Evolutionary conservation across 2,329 filamentous ascomycete genomes (phyloP).

Genomic region (Pseudogymnoascus sp.): DNA sequence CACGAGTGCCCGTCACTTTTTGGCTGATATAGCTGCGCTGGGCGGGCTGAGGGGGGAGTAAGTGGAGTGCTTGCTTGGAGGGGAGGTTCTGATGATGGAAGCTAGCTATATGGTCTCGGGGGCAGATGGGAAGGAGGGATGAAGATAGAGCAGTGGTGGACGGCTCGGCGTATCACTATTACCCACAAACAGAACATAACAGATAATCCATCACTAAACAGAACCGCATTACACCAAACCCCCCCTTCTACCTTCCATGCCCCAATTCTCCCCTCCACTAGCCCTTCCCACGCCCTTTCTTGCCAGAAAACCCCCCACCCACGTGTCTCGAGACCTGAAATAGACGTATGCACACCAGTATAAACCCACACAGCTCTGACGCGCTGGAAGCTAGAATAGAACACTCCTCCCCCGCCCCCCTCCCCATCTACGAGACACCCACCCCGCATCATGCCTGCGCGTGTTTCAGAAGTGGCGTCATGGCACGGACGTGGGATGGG

Average conservation of each 20-base stretch:
- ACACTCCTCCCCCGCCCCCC: neutral
- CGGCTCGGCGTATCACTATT: neutral
- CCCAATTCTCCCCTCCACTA: neutral
- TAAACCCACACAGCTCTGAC: neutral
- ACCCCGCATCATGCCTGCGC: neutral
- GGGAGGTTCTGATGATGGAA: neutral
- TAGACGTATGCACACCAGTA: neutral
- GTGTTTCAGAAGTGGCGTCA: slow-evolving; percentile 6
- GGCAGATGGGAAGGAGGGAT: neutral
- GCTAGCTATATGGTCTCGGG: neutral
- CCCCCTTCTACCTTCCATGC: neutral
- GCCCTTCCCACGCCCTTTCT: neutral
- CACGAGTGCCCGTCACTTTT: slow-evolving; percentile 43
- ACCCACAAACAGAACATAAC: neutral
- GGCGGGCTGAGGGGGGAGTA: slow-evolving; percentile 26
- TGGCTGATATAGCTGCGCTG: slow-evolving; percentile 45
- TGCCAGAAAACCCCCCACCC: neutral
- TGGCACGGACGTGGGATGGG: neutral
- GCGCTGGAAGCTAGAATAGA: neutral
- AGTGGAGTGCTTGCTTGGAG: neutral
- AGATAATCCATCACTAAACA: neutral
- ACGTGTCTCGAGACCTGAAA: neutral
- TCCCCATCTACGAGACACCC: neutral
- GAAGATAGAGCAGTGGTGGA: neutral
- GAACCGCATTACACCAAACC: neutral